phyloP scores from a whole-genome alignment of 1,284 basidiomycete species.

The Tilletia indica region DNA sequence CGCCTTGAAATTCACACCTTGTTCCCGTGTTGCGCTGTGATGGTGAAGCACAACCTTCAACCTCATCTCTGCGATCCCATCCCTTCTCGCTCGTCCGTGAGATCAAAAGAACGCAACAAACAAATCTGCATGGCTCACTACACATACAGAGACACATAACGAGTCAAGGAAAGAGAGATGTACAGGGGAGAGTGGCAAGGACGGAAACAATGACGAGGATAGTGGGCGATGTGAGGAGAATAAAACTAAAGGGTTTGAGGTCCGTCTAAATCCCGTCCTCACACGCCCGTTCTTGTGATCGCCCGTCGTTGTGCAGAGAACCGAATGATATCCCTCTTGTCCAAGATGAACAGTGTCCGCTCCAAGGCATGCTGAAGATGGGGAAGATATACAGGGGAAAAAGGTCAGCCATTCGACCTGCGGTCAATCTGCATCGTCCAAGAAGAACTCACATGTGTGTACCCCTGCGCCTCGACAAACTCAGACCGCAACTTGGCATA shows the following conservation, averaged over 20 bases:
- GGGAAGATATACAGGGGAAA: no score
- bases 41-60: no score
- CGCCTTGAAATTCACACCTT: not conserved
- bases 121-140: no score
- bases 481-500: constrained; percentile 91
- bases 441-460: constrained; percentile 60
- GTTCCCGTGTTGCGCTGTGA: no score
- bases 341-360: constrained; percentile 83
- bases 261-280: not conserved
- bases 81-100: no score
- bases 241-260: not conserved
- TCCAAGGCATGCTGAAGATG: constrained; percentile 75
- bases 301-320: constrained; percentile 65
- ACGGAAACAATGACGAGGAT: not conserved
- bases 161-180: no score
- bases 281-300: constrained; percentile 54
- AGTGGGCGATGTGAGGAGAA: not conserved
- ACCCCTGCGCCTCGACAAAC: constrained; percentile 86
- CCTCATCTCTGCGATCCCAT: no score
- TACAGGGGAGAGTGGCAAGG: not conserved
- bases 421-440: not conserved
- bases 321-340: constrained; percentile 89
- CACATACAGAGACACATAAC: no score
- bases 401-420: not conserved
- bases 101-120: no score